Percentiles rank a stretch among this genome's conserved stretches.
Conservation (phyloP, 129 eudicot genomes). For the Ambrosia trifida region DNA sequence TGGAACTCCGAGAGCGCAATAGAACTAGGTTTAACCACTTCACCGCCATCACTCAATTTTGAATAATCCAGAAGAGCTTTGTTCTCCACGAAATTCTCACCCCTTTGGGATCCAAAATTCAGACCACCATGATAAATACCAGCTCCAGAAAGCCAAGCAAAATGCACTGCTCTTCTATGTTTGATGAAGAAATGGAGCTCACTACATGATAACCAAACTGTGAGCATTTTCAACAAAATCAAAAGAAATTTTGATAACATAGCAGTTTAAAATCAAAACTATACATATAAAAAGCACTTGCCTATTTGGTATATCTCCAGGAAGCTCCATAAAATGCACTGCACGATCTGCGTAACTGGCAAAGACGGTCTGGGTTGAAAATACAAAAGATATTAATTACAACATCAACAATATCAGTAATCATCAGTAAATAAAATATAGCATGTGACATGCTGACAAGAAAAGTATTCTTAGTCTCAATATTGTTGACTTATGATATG, state of each 20-base stretch:
- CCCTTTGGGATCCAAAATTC: slow-evolving; percentile 89
- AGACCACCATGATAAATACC: slow-evolving; percentile 96
- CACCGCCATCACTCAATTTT: slow-evolving; percentile 78
- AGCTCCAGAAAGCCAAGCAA: slow-evolving; percentile 99
- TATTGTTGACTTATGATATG: too few species aligned
- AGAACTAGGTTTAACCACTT: slow-evolving; percentile 79
- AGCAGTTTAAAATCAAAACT: not conserved
- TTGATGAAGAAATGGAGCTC: slow-evolving; percentile 84
- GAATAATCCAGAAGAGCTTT: slow-evolving; percentile 88
- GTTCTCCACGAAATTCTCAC: slow-evolving; percentile 96
- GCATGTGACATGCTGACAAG: not conserved
- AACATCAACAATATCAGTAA: slow-evolving; percentile 8
- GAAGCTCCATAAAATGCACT: slow-evolving; percentile 98
- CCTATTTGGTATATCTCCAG: slow-evolving; percentile 96
- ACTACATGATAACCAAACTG: slow-evolving; percentile 49
- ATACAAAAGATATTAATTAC: slow-evolving; percentile 16
- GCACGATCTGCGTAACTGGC: slow-evolving; percentile 81
- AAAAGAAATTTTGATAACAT: not conserved
- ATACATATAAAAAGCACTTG: slow-evolving; percentile 34
- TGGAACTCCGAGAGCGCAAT: slow-evolving; percentile 91
- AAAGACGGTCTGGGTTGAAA: slow-evolving; percentile 63
- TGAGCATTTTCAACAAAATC: not conserved
- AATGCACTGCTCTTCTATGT: slow-evolving; percentile 89
- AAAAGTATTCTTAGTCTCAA: not conserved
- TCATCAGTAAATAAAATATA: slow-evolving; percentile 6